Base-by-base conservation (phyloP, 176 grass and related monocot genomes). In the Aechmea fasciata region DNA sequence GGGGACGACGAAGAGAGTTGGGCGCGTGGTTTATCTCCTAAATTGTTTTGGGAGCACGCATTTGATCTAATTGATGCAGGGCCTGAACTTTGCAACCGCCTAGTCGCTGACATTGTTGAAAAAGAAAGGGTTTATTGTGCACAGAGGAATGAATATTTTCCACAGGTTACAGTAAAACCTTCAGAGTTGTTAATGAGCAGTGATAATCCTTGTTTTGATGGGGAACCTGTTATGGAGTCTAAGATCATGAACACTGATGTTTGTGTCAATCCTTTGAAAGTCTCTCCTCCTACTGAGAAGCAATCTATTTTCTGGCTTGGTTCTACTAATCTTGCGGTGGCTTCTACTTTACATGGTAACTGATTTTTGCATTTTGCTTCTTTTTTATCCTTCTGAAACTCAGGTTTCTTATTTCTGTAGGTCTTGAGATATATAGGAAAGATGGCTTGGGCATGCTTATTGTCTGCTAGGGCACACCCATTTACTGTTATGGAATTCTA, bases 1-100 rank as follows among this genome's bases (percentile, higher is more conserved):
- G 89, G 89, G 78, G 93, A 97, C 62, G 93, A 97, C 72, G 93
- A 97, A 81, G 93, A 97, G 71, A 97, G 93, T 65, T 97, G 93
- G 93, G 86, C 93, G 49, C 81, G 86, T 75, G 89, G 89, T 74
- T 66, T 97, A 63, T 89, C 81, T 62, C 86, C 93, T 75, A 69
- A 73, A 15, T 75, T 92, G 65, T 97, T 92, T 68, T 97, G 89
- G 93, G 87, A 87, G 65, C 77, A 97, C 87, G 78, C 79, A 62
- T 97, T 85, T 63, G 83, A 86, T 48, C 86, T 92, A 47, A 83
- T 97, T 69, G 86, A 97, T 85, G 61, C 78, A 80, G 89, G 81
- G 48, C 89, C 93, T 51, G 73, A 92, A 59, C 49, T 67, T 69
- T 97, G 92, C 73, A 90, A 97, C 67, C 74, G 84, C n/a, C 63